These are phyloP conservation scores for Phytopythium helicoides DNA, from an alignment of 352 stramenopile species.

Conservation along the genomic window DNA sequence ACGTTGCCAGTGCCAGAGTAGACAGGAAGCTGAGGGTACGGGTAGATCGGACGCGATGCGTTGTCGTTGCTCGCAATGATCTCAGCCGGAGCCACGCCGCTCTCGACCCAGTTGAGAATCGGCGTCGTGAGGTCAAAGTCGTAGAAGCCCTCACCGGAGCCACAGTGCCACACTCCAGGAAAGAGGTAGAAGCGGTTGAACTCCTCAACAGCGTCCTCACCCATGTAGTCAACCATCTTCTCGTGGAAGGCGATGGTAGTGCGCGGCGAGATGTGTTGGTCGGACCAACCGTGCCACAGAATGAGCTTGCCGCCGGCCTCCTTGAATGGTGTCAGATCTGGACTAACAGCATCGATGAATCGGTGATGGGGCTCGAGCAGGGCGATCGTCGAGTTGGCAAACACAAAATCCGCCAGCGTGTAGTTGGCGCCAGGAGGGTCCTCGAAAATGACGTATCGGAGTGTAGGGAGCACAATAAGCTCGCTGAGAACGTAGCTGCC, in stretches of 20 bases:
- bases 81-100: slow-evolving; percentile 17
- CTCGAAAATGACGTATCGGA: slow-evolving; percentile 43
- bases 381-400: slow-evolving; percentile 34
- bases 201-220: slow-evolving; percentile 19
- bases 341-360: slow-evolving; percentile 38
- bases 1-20: slow-evolving; percentile 14
- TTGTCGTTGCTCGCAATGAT: slow-evolving; percentile 24
- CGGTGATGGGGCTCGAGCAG: slow-evolving; percentile 26
- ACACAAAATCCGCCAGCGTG: slow-evolving; percentile 34
- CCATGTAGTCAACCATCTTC: slow-evolving; percentile 29
- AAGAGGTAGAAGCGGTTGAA: slow-evolving; percentile 47
- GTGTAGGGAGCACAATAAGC: slow-evolving; percentile 25
- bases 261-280: slow-evolving; percentile 46
- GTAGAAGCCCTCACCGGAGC: slow-evolving; percentile 33
- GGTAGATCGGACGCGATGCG: slow-evolving; percentile 19
- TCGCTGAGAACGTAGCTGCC: slow-evolving; percentile 24
- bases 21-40: slow-evolving; percentile 16
- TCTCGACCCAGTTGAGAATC: slow-evolving; percentile 44
- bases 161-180: slow-evolving; percentile 43
- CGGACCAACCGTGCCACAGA: slow-evolving; percentile 45
- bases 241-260: slow-evolving; percentile 45
- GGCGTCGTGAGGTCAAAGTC: slow-evolving; percentile 39
- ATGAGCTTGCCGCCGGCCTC: slow-evolving; percentile 40
- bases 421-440: slow-evolving; percentile 33
- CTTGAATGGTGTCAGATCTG: slow-evolving; percentile 34